These are phyloP conservation scores for Barbarea vulgaris DNA, from an alignment of 345 rosid species.

Conservation along the genomic window DNA sequence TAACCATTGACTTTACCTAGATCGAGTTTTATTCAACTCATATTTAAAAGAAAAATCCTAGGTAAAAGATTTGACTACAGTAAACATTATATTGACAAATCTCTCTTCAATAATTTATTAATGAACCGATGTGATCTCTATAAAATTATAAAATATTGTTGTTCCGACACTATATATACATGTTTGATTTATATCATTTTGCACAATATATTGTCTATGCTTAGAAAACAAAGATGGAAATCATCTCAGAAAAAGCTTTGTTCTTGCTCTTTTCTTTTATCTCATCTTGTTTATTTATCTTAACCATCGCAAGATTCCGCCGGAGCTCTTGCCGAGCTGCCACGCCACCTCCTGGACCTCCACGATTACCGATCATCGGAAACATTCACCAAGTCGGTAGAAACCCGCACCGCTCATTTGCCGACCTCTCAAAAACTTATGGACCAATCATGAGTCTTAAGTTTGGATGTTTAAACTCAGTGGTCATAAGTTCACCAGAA, in stretches of 20 bases:
- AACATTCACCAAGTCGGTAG: slow-evolving; percentile 44
- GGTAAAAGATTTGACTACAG: too few relatives aligned
- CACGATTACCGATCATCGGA: slow-evolving; percentile 42
- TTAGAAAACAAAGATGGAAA: neutral
- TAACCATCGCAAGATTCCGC: slow-evolving; percentile 23
- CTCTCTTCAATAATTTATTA: too few relatives aligned
- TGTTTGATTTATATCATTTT: neutral
- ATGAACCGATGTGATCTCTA: neutral
- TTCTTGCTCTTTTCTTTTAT: slow-evolving; percentile 41
- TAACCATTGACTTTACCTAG: too few relatives aligned
- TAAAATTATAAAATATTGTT: neutral
- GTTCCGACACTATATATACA: neutral
- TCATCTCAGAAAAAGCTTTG: slow-evolving; percentile 31
- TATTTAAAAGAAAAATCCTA: too few relatives aligned
- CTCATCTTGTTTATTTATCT: slow-evolving; percentile 43
- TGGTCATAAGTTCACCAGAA: slow-evolving; percentile 28
- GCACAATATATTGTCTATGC: neutral
- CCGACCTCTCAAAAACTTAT: slow-evolving; percentile 37
- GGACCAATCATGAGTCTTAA: slow-evolving; percentile 50
- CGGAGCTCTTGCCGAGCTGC: neutral
- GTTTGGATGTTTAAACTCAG: slow-evolving; percentile 25
- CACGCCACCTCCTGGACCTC: slow-evolving; percentile 29
- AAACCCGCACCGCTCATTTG: slow-evolving; percentile 39
- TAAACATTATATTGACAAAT: too few relatives aligned
- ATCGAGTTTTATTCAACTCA: too few relatives aligned